A percentile compares a stretch with the other conserved stretches of the same genome.
Evolutionary conservation across 805 yeast species (phyloP).

Genomic region (Groenewaldozyma tartarivorans): DNA sequence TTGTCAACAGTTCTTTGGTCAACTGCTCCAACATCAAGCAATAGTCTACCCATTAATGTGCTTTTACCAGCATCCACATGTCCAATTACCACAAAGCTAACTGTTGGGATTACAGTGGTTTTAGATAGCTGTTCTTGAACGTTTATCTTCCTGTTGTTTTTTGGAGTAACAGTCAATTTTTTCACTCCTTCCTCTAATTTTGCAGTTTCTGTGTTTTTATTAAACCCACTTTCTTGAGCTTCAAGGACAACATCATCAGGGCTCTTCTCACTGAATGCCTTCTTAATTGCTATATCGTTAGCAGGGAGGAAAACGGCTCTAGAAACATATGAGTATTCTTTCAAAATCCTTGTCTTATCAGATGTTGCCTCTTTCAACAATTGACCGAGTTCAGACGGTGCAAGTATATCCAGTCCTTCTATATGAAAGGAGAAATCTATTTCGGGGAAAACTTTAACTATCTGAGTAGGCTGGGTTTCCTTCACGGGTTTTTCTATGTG

Average conservation of each 20-base stretch:
- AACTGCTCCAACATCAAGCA: constrained; percentile 58
- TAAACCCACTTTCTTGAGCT: constrained; percentile 38
- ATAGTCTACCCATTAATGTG: constrained; percentile 64
- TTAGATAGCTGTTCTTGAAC: constrained; percentile 6
- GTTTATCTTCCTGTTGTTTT: neutral
- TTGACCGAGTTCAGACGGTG: constrained; percentile 11
- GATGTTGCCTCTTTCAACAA: constrained; percentile 1
- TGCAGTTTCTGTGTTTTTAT: neutral
- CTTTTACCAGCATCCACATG: constrained; percentile 85
- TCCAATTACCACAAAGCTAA: constrained; percentile 74
- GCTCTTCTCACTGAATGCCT: constrained; percentile 58
- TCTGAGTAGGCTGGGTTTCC: constrained; percentile 3
- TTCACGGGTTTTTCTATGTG: too few relatives aligned
- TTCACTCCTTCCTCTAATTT: neutral
- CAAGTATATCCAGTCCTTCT: constrained; percentile 1
- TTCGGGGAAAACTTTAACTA: constrained; percentile 11
- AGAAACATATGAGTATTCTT: constrained; percentile 24
- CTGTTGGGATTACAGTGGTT: constrained; percentile 36
- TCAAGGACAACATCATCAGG: constrained; percentile 67
- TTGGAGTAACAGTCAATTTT: neutral
- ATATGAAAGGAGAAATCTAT: constrained; percentile 7
- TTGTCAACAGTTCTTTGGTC: constrained; percentile 56
- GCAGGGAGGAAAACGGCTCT: constrained; percentile 28
- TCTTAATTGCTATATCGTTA: constrained; percentile 33
- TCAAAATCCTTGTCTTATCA: too few relatives aligned